Evolutionary conservation across 495 filamentous ascomycete genomes (phyloP).

Genomic region (Viridothelium virens): DNA sequence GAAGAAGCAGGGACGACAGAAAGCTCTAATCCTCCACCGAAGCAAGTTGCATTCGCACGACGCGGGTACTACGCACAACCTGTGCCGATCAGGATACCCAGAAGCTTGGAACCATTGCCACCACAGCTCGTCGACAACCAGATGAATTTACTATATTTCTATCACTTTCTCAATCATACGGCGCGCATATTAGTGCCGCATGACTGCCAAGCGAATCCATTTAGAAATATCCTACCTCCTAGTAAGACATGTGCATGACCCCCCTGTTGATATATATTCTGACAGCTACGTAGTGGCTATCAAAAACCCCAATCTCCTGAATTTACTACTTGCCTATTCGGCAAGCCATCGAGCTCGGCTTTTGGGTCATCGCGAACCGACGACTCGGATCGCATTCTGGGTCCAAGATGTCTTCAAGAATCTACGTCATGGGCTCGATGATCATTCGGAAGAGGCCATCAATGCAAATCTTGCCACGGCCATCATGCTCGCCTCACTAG

Average conservation of each 20-base stretch:
- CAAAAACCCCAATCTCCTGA: conserved; percentile 58
- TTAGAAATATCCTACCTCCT: conserved; percentile 59
- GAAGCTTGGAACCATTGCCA: conserved; percentile 54
- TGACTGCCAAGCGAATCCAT: conserved; percentile 67
- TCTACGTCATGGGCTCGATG: conserved; percentile 58
- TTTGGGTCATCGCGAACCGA: conserved; percentile 64
- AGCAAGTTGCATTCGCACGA: conserved; percentile 44
- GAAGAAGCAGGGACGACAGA: conserved; percentile 26
- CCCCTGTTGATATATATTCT: conserved; percentile 1
- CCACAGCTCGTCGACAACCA: conserved; percentile 55
- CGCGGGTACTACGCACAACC: conserved; percentile 63
- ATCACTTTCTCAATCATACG: conserved; percentile 77
- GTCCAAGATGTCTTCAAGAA: conserved; percentile 71
- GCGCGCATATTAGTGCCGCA: conserved; percentile 67
- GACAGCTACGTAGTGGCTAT: conserved; percentile 51
- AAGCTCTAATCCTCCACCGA: conserved; percentile 23
- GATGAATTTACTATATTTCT: conserved; percentile 69
- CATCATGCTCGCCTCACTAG: conserved; percentile 77
- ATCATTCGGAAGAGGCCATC: conserved; percentile 37
- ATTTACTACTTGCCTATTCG: conserved; percentile 72
- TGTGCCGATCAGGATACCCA: conserved; percentile 60
- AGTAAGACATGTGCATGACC: conserved; percentile 42
- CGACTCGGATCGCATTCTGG: conserved; percentile 68
- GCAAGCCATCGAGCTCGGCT: conserved; percentile 76
- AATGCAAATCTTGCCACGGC: conserved; percentile 73